phyloP scores from a whole-genome alignment of 2,329 filamentous ascomycete genomes.

The Sporothrix humicola region DNA sequence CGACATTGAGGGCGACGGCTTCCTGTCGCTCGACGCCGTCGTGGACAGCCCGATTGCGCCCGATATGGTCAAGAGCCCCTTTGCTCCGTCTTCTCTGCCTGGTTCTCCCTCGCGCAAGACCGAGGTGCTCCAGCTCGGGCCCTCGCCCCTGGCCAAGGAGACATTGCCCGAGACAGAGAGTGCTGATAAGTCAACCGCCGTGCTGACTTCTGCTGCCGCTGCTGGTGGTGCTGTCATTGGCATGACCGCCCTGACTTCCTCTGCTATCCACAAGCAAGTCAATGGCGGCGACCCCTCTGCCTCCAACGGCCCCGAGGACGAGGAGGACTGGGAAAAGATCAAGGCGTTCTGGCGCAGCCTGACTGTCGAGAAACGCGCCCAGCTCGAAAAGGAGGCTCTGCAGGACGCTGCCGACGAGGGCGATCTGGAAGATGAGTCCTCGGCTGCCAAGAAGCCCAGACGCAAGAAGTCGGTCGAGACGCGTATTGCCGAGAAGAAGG shows the following conservation, averaged over 20 bases:
- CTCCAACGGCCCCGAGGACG: constrained; percentile 8
- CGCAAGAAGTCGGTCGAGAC: constrained; percentile 51
- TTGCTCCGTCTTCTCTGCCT: constrained; percentile 19
- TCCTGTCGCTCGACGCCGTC: constrained; percentile 74
- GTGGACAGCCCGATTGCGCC: constrained; percentile 61
- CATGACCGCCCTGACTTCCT: constrained; percentile 16
- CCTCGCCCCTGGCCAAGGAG: constrained; percentile 18
- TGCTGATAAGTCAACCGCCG: neutral
- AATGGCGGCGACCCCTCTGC: neutral
- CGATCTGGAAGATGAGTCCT: constrained; percentile 49
- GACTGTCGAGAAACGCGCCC: constrained; percentile 65
- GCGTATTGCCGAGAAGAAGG: constrained; percentile 49
- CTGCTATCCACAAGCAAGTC: constrained; percentile 10
- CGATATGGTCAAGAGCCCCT: constrained; percentile 33
- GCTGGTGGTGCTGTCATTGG: neutral
- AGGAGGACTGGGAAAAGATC: constrained; percentile 68
- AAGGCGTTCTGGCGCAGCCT: constrained; percentile 74
- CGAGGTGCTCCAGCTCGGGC: neutral
- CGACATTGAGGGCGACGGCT: constrained; percentile 69
- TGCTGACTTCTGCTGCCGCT: neutral
- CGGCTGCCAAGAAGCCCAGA: constrained; percentile 47
- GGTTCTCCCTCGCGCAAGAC: constrained; percentile 20
- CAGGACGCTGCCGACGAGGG: constrained; percentile 59
- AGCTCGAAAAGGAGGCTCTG: constrained; percentile 63
- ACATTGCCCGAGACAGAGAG: neutral